These are phyloP conservation scores for Solanum hybrid DNA, from an alignment of 305 asterid species.

Conservation along the genomic window DNA sequence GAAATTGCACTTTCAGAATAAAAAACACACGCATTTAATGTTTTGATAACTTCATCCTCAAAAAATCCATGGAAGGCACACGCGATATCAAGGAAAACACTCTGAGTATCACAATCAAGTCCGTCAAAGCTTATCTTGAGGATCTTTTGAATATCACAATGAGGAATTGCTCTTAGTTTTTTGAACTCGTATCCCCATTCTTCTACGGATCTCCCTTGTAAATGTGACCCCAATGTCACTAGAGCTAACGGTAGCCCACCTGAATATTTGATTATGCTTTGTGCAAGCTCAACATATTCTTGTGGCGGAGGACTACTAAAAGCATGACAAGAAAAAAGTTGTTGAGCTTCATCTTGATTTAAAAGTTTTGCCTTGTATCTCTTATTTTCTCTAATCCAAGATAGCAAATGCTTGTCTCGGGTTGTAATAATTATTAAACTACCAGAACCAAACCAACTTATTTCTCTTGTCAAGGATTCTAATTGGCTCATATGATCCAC, in stretches of 20 bases:
- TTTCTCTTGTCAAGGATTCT: too few relatives aligned
- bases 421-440: too few relatives aligned
- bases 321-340: too few relatives aligned
- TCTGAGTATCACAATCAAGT: neutral
- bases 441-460: too few relatives aligned
- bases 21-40: neutral
- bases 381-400: too few relatives aligned
- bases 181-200: neutral
- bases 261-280: neutral
- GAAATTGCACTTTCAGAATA: neutral
- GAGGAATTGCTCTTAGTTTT: neutral
- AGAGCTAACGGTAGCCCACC: conserved; percentile 9
- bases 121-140: neutral
- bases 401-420: too few relatives aligned
- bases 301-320: too few relatives aligned
- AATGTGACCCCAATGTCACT: neutral
- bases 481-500: too few relatives aligned
- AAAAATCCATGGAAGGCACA: neutral
- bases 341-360: too few relatives aligned
- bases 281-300: neutral
- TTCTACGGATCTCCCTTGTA: neutral
- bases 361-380: too few relatives aligned
- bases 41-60: neutral
- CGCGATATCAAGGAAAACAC: neutral
- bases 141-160: neutral